Evolutionary conservation across 2,329 filamentous ascomycete species (phyloP).

Genomic region (Neurospora sp.): DNA sequence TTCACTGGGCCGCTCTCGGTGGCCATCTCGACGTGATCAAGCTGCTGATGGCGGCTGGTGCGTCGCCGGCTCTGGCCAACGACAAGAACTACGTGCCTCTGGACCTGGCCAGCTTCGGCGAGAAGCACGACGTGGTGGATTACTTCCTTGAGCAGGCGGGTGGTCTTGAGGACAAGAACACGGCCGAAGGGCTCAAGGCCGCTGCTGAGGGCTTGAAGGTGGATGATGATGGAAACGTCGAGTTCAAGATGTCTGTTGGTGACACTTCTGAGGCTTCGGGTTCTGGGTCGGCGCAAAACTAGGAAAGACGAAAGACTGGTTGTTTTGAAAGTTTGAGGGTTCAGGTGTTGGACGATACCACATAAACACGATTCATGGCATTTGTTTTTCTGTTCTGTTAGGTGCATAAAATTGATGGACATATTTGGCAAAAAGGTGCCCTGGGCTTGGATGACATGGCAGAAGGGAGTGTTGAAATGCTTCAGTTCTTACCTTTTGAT

Average conservation of each 20-base stretch:
- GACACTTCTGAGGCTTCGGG: neutral
- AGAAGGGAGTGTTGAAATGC: neutral
- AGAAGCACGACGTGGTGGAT: conserved; percentile 55
- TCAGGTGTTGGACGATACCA: neutral
- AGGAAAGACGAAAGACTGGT: neutral
- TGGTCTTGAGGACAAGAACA: conserved; percentile 37
- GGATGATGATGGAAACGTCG: conserved; percentile 14
- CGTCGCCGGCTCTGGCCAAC: conserved; percentile 70
- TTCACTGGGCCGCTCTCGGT: conserved; percentile 91
- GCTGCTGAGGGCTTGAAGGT: conserved; percentile 30
- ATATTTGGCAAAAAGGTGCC: neutral
- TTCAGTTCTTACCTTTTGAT: neutral
- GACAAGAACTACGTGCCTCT: conserved; percentile 73
- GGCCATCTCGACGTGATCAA: conserved; percentile 77
- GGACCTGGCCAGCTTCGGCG: conserved; percentile 62
- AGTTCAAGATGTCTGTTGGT: neutral
- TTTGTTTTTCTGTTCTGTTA: neutral
- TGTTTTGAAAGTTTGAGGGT: neutral
- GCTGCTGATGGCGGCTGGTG: conserved; percentile 63
- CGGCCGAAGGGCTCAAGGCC: conserved; percentile 30
- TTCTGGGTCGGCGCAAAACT: neutral
- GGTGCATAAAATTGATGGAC: neutral
- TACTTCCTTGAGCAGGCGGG: conserved; percentile 44
- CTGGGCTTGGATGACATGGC: neutral
- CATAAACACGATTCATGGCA: neutral